Percentiles rank a stretch among this genome's conserved stretches.
phyloP scores from a whole-genome alignment of 2,329 filamentous ascomycete genomes.

The Elsinoe perseae region DNA sequence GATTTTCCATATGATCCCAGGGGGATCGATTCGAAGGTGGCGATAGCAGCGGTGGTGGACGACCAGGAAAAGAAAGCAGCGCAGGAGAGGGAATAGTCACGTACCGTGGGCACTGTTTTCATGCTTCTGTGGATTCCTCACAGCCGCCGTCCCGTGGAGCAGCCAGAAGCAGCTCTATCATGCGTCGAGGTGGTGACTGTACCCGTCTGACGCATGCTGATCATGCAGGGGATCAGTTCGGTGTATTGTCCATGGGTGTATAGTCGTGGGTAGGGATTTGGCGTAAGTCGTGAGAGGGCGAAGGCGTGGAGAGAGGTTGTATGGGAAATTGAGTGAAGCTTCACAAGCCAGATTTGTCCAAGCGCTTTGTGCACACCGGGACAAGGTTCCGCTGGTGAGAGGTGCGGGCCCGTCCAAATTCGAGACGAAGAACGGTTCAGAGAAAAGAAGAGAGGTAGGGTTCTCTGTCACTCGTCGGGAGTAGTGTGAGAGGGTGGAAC shows the following conservation, averaged over 20 bases:
- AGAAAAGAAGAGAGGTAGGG: slow-evolving; percentile 6
- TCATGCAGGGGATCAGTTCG: not conserved
- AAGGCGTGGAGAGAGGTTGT: not conserved
- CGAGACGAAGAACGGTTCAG: slow-evolving; percentile 11
- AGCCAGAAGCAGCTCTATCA: slow-evolving; percentile 12
- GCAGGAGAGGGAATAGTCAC: slow-evolving; percentile 17
- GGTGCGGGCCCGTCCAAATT: not conserved
- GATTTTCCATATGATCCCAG: not conserved
- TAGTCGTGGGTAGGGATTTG: not conserved
- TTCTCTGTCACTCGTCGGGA: not conserved
- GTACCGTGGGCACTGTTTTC: slow-evolving; percentile 42
- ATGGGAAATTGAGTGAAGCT: slow-evolving; percentile 11
- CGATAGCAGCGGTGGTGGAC: slow-evolving; percentile 9
- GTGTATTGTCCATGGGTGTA: not conserved
- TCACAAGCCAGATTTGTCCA: slow-evolving; percentile 4
- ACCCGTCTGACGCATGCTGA: slow-evolving; percentile 11
- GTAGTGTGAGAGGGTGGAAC: slow-evolving; percentile 7
- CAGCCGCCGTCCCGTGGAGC: slow-evolving; percentile 14
- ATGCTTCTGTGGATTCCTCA: slow-evolving; percentile 31
- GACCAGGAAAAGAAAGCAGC: slow-evolving; percentile 10
- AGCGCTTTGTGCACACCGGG: slow-evolving; percentile 2
- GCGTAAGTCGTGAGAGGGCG: slow-evolving; percentile 1
- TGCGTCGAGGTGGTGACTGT: slow-evolving; percentile 11
- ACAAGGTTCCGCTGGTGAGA: slow-evolving; percentile 13
- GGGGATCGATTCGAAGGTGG: slow-evolving; percentile 6